Conservation (phyloP, 805 yeast species). For the Babjeviella inositovora region DNA sequence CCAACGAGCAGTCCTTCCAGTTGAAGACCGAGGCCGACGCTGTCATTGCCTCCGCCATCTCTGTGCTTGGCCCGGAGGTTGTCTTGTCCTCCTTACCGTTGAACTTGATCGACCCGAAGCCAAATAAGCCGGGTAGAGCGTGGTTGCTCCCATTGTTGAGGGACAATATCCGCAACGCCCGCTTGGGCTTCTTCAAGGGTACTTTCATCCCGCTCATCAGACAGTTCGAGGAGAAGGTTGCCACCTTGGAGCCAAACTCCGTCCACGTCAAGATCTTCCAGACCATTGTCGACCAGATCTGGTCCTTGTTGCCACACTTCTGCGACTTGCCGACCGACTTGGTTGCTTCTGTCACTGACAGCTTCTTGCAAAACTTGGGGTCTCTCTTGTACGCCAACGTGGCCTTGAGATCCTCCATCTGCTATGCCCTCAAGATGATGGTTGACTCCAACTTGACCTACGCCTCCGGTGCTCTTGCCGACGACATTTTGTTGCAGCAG, state of each 20-base stretch:
- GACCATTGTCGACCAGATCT: slow-evolving; percentile 80
- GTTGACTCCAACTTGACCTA: slow-evolving; percentile 65
- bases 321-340: slow-evolving; percentile 78
- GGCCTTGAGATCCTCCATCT: slow-evolving; percentile 64
- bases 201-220: slow-evolving; percentile 53
- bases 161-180: slow-evolving; percentile 67
- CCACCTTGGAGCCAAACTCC: slow-evolving; percentile 31
- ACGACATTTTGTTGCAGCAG: slow-evolving; percentile 40
- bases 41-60: slow-evolving; percentile 65
- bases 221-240: slow-evolving; percentile 32
- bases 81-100: slow-evolving; percentile 67
- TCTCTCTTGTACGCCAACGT: slow-evolving; percentile 59
- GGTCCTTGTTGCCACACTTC: slow-evolving; percentile 84
- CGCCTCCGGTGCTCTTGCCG: slow-evolving; percentile 38
- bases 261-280: slow-evolving; percentile 64
- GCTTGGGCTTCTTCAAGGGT: slow-evolving; percentile 42
- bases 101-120: slow-evolving; percentile 42
- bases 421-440: slow-evolving; percentile 63
- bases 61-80: slow-evolving; percentile 74
- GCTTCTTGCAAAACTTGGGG: slow-evolving; percentile 67
- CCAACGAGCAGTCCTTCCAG: slow-evolving; percentile 58
- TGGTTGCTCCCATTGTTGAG: slow-evolving; percentile 88
- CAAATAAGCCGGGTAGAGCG: slow-evolving; percentile 67
- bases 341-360: slow-evolving; percentile 43
- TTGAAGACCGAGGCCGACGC: slow-evolving; percentile 63